phyloP scores from a whole-genome alignment of 176 grass and related monocot genomes.

The Ensete ventricosum region DNA sequence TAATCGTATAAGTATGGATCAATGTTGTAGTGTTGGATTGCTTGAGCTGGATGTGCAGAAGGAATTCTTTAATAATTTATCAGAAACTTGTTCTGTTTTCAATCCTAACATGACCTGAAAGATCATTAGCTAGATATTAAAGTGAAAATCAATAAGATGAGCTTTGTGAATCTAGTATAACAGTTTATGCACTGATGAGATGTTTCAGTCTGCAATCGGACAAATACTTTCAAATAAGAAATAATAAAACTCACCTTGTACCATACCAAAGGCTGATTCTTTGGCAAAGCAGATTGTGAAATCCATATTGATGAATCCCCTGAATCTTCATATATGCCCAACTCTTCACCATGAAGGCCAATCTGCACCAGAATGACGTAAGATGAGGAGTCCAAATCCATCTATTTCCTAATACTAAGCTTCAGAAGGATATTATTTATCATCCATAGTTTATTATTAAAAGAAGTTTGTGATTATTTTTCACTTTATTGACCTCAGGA shows the following conservation, averaged over 20 bases:
- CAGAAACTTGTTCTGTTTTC: neutral
- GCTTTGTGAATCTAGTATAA: too few relatives aligned
- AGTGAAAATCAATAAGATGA: too few relatives aligned
- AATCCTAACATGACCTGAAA: neutral
- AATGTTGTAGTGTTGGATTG: too few relatives aligned
- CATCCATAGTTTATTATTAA: too few relatives aligned
- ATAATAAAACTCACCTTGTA: constrained; percentile 59
- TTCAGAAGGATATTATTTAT: neutral
- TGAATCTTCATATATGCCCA: constrained; percentile 49
- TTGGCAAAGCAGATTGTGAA: constrained; percentile 55
- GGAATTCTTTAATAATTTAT: neutral
- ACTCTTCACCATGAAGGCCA: constrained; percentile 74
- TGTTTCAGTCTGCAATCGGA: neutral
- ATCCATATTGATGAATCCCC: constrained; percentile 55
- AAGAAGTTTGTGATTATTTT: too few relatives aligned
- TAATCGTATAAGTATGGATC: too few relatives aligned
- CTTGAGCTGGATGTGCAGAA: too few relatives aligned
- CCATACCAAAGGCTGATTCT: constrained; percentile 72
- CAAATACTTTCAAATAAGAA: neutral
- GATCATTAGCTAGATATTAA: too few relatives aligned
- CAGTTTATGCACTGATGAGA: neutral
- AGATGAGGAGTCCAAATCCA: constrained; percentile 19
- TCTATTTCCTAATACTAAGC: neutral
- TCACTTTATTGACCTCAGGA: too few relatives aligned
- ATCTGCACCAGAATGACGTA: constrained; percentile 35